These are phyloP conservation scores for Cyberlindnera maclurae DNA, from an alignment of 805 yeast species.

Conservation along the genomic window DNA sequence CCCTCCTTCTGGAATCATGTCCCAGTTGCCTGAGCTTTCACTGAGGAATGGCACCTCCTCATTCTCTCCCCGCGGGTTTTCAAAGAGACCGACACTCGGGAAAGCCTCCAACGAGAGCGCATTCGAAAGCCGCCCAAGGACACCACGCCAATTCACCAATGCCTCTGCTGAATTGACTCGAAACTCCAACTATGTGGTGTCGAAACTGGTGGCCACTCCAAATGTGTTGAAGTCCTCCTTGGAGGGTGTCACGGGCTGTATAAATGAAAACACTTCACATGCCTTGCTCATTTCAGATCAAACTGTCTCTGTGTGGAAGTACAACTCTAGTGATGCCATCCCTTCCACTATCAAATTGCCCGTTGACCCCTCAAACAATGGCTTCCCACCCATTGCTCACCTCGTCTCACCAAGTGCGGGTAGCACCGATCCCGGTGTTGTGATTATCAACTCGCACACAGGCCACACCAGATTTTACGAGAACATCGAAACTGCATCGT, in stretches of 20 bases:
- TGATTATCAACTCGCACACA: constrained; percentile 48
- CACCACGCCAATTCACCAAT: constrained; percentile 18
- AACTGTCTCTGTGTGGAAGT: constrained; percentile 61
- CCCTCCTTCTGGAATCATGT: neutral
- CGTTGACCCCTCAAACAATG: constrained; percentile 20
- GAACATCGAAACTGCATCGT: constrained; percentile 63
- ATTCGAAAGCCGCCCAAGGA: constrained; percentile 1
- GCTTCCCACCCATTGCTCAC: constrained; percentile 43
- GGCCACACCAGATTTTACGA: constrained; percentile 69
- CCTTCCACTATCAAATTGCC: constrained; percentile 53
- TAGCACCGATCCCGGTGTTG: constrained; percentile 56
- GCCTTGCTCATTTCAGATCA: constrained; percentile 28
- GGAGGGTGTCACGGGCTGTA: constrained; percentile 18
- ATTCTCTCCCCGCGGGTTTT: constrained; percentile 11
- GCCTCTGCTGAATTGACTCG: constrained; percentile 44
- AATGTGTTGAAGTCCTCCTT: constrained; percentile 7
- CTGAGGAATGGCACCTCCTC: constrained; percentile 4
- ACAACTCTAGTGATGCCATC: constrained; percentile 49
- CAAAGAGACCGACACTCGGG: constrained; percentile 3
- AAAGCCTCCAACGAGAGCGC: neutral
- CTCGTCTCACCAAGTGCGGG: constrained; percentile 54
- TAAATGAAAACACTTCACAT: constrained; percentile 25
- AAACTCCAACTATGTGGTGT: constrained; percentile 50
- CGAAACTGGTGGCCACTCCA: constrained; percentile 52
- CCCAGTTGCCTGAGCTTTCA: constrained; percentile 3